Evolutionary conservation across 768 basidiomycete genomes (phyloP).

Genomic region (Leccinum variicolor): DNA sequence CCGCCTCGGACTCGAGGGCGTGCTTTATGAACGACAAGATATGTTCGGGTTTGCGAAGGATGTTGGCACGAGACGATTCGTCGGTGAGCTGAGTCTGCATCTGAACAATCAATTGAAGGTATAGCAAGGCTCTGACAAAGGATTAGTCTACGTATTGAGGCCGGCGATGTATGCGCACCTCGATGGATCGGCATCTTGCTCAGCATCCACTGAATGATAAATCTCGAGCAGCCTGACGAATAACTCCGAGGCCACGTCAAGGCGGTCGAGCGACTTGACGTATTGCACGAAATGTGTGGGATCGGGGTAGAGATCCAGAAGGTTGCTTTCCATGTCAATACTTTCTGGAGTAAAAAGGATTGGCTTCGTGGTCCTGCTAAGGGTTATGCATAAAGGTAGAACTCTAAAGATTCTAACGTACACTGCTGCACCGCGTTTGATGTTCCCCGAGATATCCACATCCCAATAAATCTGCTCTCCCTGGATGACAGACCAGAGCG

Average conservation of each 20-base stretch:
- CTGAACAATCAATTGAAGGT: conserved; percentile 77
- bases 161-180: conserved; percentile 13
- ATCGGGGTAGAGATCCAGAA: conserved; percentile 72
- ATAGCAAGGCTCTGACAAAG: conserved; percentile 55
- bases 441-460: conserved; percentile 51
- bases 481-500: conserved; percentile 58
- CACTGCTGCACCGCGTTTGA: conserved; percentile 38
- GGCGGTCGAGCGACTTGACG: conserved; percentile 60
- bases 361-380: conserved; percentile 28
- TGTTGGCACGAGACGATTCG: conserved; percentile 50
- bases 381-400: background rate
- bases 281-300: conserved; percentile 66
- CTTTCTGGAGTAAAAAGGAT: conserved; percentile 54
- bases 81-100: conserved; percentile 70
- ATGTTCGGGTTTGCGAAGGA: conserved; percentile 62
- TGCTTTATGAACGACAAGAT: conserved; percentile 82
- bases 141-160: conserved; percentile 2
- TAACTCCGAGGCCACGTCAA: conserved; percentile 67
- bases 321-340: conserved; percentile 42
- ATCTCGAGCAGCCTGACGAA: conserved; percentile 73
- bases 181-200: conserved; percentile 20
- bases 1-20: conserved; percentile 51
- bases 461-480: conserved; percentile 54
- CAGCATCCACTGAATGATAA: conserved; percentile 43
- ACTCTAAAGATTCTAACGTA: conserved; percentile 30